These are phyloP conservation scores for Mortierella hygrophila DNA, from an alignment of 192 early-diverging fungal genomes.

Conservation along the genomic window DNA sequence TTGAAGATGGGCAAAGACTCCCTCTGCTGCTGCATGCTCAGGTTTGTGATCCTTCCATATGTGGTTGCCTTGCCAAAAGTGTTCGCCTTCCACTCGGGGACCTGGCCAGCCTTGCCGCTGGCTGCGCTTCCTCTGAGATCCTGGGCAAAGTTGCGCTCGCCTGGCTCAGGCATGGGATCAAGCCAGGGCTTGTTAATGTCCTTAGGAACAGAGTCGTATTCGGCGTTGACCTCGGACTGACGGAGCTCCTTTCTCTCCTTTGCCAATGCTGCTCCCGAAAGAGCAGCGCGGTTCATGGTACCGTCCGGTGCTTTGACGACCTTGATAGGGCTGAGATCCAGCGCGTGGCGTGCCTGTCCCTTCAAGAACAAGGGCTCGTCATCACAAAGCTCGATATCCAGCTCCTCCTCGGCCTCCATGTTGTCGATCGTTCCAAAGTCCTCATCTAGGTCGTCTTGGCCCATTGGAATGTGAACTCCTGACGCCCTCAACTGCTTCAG, in stretches of 20 bases:
- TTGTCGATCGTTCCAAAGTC: constrained; percentile 84
- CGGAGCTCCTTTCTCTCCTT: constrained; percentile 93
- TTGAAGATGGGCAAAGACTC: constrained; percentile 92
- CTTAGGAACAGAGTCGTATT: constrained; percentile 85
- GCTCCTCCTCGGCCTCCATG: constrained; percentile 93
- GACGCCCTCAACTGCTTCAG: constrained; percentile 98
- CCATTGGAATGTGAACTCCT: constrained; percentile 86
- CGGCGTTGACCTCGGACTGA: constrained; percentile 84
- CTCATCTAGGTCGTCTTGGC: constrained; percentile 91
- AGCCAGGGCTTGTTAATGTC: constrained; percentile 92
- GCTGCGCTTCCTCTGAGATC: constrained; percentile 87
- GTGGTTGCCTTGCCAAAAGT: constrained; percentile 89
- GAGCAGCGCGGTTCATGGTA: constrained; percentile 93
- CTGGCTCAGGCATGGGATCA: constrained; percentile 93
- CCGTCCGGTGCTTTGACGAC: constrained; percentile 99
- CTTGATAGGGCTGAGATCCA: constrained; percentile 95
- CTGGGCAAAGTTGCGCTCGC: constrained; percentile 93
- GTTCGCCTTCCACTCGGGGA: constrained; percentile 93
- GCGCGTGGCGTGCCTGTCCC: constrained; percentile 88
- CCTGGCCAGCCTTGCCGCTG: constrained; percentile 68
- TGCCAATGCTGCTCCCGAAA: constrained; percentile 91
- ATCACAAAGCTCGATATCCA: constrained; percentile 97
- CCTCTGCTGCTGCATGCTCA: constrained; percentile 86
- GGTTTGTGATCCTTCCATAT: constrained; percentile 90
- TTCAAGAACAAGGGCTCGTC: constrained; percentile 96